Conservation (phyloP, 2,329 filamentous ascomycete species). For the Clarireedia monteithiana region DNA sequence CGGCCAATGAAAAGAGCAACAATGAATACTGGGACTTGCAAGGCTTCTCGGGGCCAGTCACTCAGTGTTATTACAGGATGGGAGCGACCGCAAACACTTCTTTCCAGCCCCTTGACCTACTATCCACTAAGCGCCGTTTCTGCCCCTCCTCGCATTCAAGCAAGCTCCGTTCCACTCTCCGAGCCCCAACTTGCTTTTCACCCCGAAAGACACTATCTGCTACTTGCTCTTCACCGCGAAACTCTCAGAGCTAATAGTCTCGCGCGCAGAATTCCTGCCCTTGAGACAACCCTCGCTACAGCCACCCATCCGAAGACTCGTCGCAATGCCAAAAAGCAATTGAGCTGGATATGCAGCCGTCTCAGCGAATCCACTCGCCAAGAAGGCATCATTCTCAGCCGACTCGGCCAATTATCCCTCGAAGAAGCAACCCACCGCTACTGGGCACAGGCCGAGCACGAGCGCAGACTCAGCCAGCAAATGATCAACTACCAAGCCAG, state of each 20-base stretch:
- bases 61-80: not conserved
- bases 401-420: constrained; percentile 42
- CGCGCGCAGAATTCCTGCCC: constrained; percentile 31
- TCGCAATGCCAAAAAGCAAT: constrained; percentile 30
- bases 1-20: not conserved
- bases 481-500: not conserved
- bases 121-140: not conserved
- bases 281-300: constrained; percentile 28
- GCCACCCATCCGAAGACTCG: not conserved
- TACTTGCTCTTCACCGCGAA: constrained; percentile 35
- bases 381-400: constrained; percentile 37
- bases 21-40: not conserved
- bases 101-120: not conserved
- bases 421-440: constrained; percentile 41
- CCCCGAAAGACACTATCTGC: constrained; percentile 40
- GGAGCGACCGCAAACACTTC: not conserved
- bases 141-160: not conserved
- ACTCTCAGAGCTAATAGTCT: constrained; percentile 33
- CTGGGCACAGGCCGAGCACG: constrained; percentile 14
- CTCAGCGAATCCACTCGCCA: constrained; percentile 39
- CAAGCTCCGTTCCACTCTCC: not conserved
- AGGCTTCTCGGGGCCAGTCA: not conserved
- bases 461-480: not conserved
- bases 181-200: constrained; percentile 25
- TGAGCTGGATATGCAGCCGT: constrained; percentile 35